A percentile compares a stretch with the other conserved stretches of the same genome.
phyloP scores from a whole-genome alignment of 768 basidiomycete species.

The Cystofilobasidium ferigula region DNA sequence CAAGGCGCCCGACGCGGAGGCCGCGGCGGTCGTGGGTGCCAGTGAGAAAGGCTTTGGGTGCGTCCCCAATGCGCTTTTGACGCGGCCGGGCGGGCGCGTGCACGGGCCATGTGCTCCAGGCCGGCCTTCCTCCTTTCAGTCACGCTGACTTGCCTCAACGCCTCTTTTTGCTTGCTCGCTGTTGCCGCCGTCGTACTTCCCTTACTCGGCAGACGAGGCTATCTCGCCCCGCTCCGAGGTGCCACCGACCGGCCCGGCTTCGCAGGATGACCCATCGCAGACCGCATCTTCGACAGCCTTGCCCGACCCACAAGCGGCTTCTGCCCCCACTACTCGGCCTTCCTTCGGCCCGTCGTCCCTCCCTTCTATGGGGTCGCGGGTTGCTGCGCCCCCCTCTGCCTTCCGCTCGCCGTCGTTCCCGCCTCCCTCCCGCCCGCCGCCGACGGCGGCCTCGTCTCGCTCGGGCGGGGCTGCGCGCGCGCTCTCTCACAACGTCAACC shows the following conservation, averaged over 20 bases:
- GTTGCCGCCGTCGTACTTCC: slow-evolving; percentile 19
- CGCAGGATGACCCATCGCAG: neutral
- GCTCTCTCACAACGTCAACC: neutral
- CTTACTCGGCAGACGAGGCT: neutral
- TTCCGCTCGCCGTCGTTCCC: neutral
- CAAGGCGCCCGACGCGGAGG: neutral
- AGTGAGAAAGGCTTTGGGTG: no score
- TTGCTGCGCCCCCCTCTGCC: neutral
- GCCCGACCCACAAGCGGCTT: neutral
- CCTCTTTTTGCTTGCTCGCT: neutral
- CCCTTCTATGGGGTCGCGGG: neutral
- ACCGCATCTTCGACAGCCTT: neutral
- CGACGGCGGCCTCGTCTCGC: neutral
- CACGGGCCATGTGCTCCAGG: no score
- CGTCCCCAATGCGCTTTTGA: no score
- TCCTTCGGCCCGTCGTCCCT: neutral
- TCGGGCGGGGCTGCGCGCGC: neutral
- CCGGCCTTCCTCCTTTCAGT: neutral
- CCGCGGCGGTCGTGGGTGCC: neutral
- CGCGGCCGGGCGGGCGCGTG: no score
- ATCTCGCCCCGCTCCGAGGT: neutral
- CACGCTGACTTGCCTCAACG: neutral
- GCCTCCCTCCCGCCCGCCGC: neutral
- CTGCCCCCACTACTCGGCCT: neutral
- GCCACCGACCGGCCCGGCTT: neutral